Percentiles rank a stretch among this genome's conserved stretches.
These are phyloP conservation scores for Mortierella sp. DNA, from an alignment of 371 early-diverging fungal genomes.

Conservation along the genomic window DNA sequence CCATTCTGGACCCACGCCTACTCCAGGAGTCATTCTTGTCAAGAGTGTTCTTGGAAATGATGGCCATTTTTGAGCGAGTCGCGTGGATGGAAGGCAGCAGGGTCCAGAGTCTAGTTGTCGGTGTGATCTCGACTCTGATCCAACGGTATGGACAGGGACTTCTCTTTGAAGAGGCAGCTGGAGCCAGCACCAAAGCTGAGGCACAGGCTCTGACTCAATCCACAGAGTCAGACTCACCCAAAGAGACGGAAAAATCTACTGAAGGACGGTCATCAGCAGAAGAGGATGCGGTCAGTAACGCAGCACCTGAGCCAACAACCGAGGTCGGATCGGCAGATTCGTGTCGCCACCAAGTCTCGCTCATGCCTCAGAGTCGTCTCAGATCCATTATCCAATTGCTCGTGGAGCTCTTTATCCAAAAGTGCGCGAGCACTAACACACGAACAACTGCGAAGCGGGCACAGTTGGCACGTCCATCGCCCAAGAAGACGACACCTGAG, in stretches of 20 bases:
- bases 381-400: conserved; percentile 40
- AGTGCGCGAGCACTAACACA: conserved; percentile 17
- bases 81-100: conserved; percentile 53
- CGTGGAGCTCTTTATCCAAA: conserved; percentile 43
- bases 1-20: conserved; percentile 33
- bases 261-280: no score
- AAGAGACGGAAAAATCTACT: background rate
- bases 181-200: no score
- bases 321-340: no score
- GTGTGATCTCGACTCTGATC: conserved; percentile 39
- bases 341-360: no score
- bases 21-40: conserved; percentile 28
- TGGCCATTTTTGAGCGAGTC: conserved; percentile 47
- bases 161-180: conserved; percentile 27
- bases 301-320: background rate
- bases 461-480: background rate
- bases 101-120: conserved; percentile 37
- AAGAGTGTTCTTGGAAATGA: conserved; percentile 50
- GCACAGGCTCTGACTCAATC: background rate
- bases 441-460: conserved; percentile 15
- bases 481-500: conserved; percentile 35
- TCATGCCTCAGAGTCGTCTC: conserved; percentile 28
- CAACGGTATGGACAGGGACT: conserved; percentile 40
- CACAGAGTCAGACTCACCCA: background rate
- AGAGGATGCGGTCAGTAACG: no score